A percentile compares a stretch with the other conserved stretches of the same genome.
Conservation (phyloP, 2,329 filamentous ascomycete species). For the Atkinsonella hypoxylon region DNA sequence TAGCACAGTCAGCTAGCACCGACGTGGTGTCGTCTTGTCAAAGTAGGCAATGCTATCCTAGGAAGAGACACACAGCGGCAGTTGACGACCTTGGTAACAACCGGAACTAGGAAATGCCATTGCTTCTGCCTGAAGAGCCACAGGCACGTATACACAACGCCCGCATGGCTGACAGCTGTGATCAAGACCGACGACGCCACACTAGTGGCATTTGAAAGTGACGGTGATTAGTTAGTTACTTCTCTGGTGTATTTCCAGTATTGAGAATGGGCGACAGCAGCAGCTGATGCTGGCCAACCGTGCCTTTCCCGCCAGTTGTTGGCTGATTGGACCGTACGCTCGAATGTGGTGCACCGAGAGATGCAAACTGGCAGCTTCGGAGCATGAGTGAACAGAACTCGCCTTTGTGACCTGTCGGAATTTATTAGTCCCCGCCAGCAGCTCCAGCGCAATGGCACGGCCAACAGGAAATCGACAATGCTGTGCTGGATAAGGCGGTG, state of each 20-base stretch:
- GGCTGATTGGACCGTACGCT: conserved; percentile 1
- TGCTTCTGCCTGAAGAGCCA: background rate
- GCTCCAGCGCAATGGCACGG: background rate
- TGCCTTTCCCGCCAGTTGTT: background rate
- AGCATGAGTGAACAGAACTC: background rate
- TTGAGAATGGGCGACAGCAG: background rate
- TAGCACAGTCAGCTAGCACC: background rate
- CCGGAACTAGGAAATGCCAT: background rate
- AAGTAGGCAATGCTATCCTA: background rate
- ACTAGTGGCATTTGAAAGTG: background rate
- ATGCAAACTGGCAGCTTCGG: background rate
- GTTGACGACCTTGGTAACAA: background rate
- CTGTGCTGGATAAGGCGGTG: background rate
- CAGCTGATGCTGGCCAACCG: background rate
- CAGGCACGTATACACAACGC: background rate
- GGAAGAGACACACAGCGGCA: background rate
- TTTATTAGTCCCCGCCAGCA: background rate
- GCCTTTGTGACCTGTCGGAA: conserved; percentile 5
- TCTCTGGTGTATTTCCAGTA: background rate
- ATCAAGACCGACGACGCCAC: background rate
- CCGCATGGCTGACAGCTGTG: conserved; percentile 1
- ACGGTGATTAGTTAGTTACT: background rate
- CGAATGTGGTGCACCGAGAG: background rate
- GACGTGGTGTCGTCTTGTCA: background rate
- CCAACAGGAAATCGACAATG: background rate